Base-by-base conservation (phyloP, 176 grass and related monocot genomes). In the Eleusine coracana region DNA sequence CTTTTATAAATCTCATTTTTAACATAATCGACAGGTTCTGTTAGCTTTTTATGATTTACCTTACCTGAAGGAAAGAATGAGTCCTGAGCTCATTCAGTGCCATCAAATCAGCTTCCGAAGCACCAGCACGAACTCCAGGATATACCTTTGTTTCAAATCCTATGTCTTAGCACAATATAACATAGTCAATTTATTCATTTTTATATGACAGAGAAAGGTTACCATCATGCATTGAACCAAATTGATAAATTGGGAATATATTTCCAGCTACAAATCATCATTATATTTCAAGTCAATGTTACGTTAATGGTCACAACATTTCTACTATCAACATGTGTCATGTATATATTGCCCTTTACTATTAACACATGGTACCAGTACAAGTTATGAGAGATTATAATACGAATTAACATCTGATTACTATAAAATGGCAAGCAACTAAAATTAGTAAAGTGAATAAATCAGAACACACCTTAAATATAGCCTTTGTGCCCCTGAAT, bases 51-150 rank as follows among this genome's bases (percentile, higher is more conserved):
- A 73, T 44, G 17, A 79, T 81, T 81, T 80, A 84, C 34, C 77
- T 68, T 54, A 98, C 95, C 89, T 98, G 95, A 91, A 98, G 90
- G 74, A 85, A 91, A 80, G 56, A 76, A 90, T 98, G 88, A 62
- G 92, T 78, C 36, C 78, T 87, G 82, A 95, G 76, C 83, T 98
- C 95, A 93, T 93, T 95, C 55, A 92, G 77, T 84, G 95, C 92
- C 95, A 98, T 95, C 74, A 95, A 89, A 91, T 95, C 91, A 62
- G 81, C 88, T 98, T 98, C 95, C 74, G 80, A 85, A 89, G 92
- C 84, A 88, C 90, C 90, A 75, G 75, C 78, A 76, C 74, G 77
- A 48, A 68, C 74, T 87, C 95, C 88, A 80, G 92, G 95, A 85
- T 98, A 98, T 82, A 95, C 95, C 95, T 98, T 85, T 71, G 83